Evolutionary conservation across 169 alveolate genomes (phyloP), one percentile per base, ranked within the genome.

Genomic region (Miamiensis avidus): DNA sequence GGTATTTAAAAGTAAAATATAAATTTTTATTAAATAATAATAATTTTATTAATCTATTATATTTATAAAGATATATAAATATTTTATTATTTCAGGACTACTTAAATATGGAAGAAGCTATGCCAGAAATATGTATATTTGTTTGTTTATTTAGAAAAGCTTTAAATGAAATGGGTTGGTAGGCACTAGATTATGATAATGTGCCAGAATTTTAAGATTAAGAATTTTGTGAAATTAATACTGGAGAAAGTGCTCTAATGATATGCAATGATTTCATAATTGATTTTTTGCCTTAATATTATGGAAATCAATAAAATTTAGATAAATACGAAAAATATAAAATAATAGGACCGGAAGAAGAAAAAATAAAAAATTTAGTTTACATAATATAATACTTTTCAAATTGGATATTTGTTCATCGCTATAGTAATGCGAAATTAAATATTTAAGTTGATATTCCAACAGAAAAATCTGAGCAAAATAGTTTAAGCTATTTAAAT

Each of bases 211-310:
- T 25, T 34, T 49, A 76, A 49, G 64, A 25, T 28, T 31, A 79
- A 65, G 84, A 79, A 30, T 79, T 34, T 72, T 79, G 84, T 20
- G 15, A 79, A 27, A 34, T 64, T 25, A 79, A 79, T 64, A 49
- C 34, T 34, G 84, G 84, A 32, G 84, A 79, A n/a, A 74, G 64
- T 79, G 34, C 77, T 29, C 65, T 79, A 33, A 29, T 79, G 31
- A 79, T 79, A 64, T 79, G 84, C 65, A 79, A 79, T 28, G 84
- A 79, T 49, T 79, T 79, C 31, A 72, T 79, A 27, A 79, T 79
- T 29, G 84, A 79, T 34, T 33, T 79, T 30, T 79, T 79, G 32
- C 84, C 84, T 1, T 29, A 34, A 29, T 79, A 79, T 79, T 79
- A 49, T 33, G 31, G 49, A 79, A 76, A 79, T 34, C 29, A 79